A percentile compares a stretch with the other conserved stretches of the same genome.
These are phyloP conservation scores for Colletotrichum sp. DNA, from an alignment of 2,329 filamentous ascomycete genomes.

Conservation along the genomic window DNA sequence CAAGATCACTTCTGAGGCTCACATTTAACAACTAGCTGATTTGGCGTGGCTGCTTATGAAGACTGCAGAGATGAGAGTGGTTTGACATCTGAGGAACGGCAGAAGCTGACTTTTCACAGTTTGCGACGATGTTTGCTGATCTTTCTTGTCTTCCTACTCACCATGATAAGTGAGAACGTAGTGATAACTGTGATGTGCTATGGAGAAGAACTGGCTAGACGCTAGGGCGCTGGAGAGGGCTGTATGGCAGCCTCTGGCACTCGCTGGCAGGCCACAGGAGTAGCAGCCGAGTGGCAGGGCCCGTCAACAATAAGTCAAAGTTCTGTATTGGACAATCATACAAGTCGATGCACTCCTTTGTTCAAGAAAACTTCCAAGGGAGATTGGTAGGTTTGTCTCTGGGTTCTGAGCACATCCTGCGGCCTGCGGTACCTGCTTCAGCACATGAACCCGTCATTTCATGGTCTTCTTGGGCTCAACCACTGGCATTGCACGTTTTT, in stretches of 20 bases:
- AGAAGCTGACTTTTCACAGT: background rate
- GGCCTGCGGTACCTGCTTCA: background rate
- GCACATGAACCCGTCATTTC: rapidly evolving
- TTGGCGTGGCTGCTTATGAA: background rate
- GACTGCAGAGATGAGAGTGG: background rate
- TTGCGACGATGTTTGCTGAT: background rate
- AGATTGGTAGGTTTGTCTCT: background rate
- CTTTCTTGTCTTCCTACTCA: background rate
- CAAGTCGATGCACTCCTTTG: rapidly evolving
- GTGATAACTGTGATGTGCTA: too few species aligned
- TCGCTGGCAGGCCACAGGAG: too few species aligned
- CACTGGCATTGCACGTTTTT: background rate
- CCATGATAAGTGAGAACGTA: background rate
- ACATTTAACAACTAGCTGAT: background rate
- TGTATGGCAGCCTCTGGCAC: too few species aligned
- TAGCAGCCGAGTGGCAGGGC: too few species aligned
- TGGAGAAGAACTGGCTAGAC: too few species aligned
- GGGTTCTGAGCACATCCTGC: background rate
- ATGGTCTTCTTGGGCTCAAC: background rate
- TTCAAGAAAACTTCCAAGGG: rapidly evolving
- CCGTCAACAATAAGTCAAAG: too few species aligned
- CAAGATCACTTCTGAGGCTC: rapidly evolving
- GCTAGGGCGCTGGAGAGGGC: too few species aligned
- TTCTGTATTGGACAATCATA: background rate
- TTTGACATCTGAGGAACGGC: background rate